phyloP scores from a whole-genome alignment of 345 rosid species.

The Heritiera fomes region DNA sequence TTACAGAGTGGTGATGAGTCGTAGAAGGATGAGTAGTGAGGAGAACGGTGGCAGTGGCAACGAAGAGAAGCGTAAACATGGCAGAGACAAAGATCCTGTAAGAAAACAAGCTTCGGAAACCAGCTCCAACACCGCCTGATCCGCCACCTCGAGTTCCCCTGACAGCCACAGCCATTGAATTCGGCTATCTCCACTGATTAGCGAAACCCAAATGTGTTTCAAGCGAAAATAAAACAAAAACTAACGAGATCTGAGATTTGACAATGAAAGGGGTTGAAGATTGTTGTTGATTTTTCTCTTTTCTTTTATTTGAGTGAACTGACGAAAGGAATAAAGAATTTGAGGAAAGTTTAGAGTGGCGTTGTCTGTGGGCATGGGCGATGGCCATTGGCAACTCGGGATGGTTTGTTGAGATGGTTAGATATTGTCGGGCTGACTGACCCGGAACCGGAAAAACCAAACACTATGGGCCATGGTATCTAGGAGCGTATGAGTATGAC shows the following conservation, averaged over 20 bases:
- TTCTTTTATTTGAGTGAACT: background rate
- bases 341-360: background rate
- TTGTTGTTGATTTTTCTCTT: background rate
- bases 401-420: conserved; percentile 10
- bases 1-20: conserved; percentile 51
- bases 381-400: background rate
- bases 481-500: no score
- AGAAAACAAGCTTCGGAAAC: conserved; percentile 63
- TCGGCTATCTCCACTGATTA: background rate
- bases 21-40: conserved; percentile 56
- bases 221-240: background rate
- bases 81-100: conserved; percentile 87
- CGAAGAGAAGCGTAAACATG: conserved; percentile 72
- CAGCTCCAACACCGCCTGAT: conserved; percentile 48
- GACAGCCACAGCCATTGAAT: conserved; percentile 72
- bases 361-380: no score
- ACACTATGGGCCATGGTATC: no score
- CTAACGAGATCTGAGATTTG: background rate
- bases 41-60: conserved; percentile 73
- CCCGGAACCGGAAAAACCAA: no score
- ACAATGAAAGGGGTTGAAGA: background rate
- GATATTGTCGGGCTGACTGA: conserved; percentile 4
- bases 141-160: conserved; percentile 67
- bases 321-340: background rate
- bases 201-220: background rate